Evolutionary conservation across 2,329 filamentous ascomycete genomes (phyloP), one percentile per base, ranked within the genome.

Genomic region (Fusarium tjaetaba): DNA sequence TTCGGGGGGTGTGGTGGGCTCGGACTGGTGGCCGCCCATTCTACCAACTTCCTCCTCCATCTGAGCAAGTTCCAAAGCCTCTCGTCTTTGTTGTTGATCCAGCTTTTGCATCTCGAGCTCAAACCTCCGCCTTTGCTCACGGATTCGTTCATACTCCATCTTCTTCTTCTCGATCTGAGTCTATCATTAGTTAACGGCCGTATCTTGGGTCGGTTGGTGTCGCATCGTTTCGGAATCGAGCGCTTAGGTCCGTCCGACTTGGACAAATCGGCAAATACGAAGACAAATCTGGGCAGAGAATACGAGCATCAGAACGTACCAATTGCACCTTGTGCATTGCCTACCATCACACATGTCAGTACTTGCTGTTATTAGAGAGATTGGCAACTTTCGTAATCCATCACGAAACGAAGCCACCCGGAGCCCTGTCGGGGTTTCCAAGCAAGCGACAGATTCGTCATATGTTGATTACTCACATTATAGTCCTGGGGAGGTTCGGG

Each of bases 1-100:
- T 82, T 98, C 96, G 38, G 96, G 96, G 28, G 96, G 96, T 28
- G 96, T 99, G 4, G 96, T 98, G 22, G 96, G 96, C 84, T 98
- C 96, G 77, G 94, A 97, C 80, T 97, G 94, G 78, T 95, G 93
- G 61, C 93, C 93, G 69, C 90, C 87, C 70, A 87, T 83, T 77
- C 87, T 81, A 66, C 87, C 87, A 65, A 97, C 88, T 76, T 96
- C 93, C 76, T 94, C 92, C 78, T 95, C 92, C 85, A 98, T 93
- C 81, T 94, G 91, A 65, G 93, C 91, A 78, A 97, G 91, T 80
- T 97, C 95, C 77, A 93, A 89, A 80, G 95, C 94, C 80, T 96
- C 93, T 71, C 89, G 91, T 71, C 92, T 91, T 82, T 96, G 93
- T 81, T 96, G 93, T 76, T 95, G 88, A 78, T 97, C 95, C 71